Evolutionary conservation across 148 eudicot species (phyloP).

Genomic region (Oxyria digyna): DNA sequence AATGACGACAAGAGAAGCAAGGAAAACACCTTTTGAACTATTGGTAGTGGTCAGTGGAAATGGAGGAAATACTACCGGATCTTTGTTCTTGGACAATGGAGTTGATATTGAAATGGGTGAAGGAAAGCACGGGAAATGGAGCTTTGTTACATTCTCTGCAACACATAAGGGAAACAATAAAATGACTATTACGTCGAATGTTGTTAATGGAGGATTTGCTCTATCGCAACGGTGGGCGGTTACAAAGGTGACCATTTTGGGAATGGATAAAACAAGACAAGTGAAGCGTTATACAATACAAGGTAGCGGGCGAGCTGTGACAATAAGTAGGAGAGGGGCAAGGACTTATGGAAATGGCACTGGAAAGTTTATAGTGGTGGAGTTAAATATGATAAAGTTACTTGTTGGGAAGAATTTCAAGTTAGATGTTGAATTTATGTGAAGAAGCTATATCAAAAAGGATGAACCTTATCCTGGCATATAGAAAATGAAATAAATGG

Average conservation of each 20-base stretch:
- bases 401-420: constrained; percentile 39
- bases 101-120: constrained; percentile 41
- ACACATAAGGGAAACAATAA: constrained; percentile 3
- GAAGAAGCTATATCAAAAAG: background rate
- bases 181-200: constrained; percentile 28
- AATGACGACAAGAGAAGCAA: constrained; percentile 55
- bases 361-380: constrained; percentile 25
- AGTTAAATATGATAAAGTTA: constrained; percentile 24
- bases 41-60: constrained; percentile 32
- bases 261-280: constrained; percentile 20
- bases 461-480: background rate
- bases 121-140: constrained; percentile 35
- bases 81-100: constrained; percentile 60
- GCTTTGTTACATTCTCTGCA: constrained; percentile 33
- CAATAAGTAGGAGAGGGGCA: background rate
- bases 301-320: constrained; percentile 9
- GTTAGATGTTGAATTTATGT: constrained; percentile 14
- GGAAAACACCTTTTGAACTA: constrained; percentile 46
- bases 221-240: constrained; percentile 37
- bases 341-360: constrained; percentile 8
- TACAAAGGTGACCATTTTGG: constrained; percentile 44
- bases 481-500: background rate
- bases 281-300: background rate
- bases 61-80: constrained; percentile 29
- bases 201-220: constrained; percentile 50